Evolutionary conservation across 2,329 filamentous ascomycete species (phyloP).

Genomic region (Cyphellophora europaea): DNA sequence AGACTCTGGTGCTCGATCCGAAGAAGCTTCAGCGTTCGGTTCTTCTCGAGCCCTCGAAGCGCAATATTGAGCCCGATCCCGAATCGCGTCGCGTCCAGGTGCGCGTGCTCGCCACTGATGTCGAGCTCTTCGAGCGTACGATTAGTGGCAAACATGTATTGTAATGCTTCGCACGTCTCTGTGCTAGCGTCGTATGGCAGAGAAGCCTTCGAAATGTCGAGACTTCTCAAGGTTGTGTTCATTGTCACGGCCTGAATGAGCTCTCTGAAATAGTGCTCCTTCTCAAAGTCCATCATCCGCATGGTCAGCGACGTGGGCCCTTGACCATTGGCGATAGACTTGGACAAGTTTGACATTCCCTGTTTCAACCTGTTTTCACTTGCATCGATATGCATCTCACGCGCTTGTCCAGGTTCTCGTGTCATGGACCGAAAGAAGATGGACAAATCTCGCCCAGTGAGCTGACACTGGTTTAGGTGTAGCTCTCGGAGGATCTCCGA

Average conservation of each 20-base stretch:
- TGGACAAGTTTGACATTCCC: constrained; percentile 33
- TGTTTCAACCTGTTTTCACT: constrained; percentile 48
- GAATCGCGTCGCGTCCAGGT: constrained; percentile 60
- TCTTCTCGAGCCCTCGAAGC: constrained; percentile 54
- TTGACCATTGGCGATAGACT: constrained; percentile 38
- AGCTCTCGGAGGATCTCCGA: constrained; percentile 53
- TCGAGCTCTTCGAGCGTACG: constrained; percentile 57
- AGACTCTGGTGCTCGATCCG: constrained; percentile 61
- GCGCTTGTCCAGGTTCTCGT: constrained; percentile 35
- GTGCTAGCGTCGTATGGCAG: constrained; percentile 59
- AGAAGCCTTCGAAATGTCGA: constrained; percentile 63
- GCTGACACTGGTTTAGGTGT: constrained; percentile 57
- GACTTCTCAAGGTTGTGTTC: constrained; percentile 53
- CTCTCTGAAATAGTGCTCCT: constrained; percentile 54
- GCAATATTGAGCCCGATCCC: constrained; percentile 60
- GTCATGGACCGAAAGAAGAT: constrained; percentile 57
- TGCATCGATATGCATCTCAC: constrained; percentile 56
- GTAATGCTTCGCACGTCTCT: constrained; percentile 56
- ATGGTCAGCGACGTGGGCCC: constrained; percentile 58
- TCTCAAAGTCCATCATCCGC: constrained; percentile 59
- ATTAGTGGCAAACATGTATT: constrained; percentile 58
- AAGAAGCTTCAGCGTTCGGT: constrained; percentile 51
- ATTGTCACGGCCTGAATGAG: constrained; percentile 52
- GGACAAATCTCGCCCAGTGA: constrained; percentile 57
- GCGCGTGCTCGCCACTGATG: constrained; percentile 62